Percentiles rank a stretch among this genome's conserved stretches.
Evolutionary conservation across 129 eudicot species (phyloP).

Genomic region (Ambrosia trifida): DNA sequence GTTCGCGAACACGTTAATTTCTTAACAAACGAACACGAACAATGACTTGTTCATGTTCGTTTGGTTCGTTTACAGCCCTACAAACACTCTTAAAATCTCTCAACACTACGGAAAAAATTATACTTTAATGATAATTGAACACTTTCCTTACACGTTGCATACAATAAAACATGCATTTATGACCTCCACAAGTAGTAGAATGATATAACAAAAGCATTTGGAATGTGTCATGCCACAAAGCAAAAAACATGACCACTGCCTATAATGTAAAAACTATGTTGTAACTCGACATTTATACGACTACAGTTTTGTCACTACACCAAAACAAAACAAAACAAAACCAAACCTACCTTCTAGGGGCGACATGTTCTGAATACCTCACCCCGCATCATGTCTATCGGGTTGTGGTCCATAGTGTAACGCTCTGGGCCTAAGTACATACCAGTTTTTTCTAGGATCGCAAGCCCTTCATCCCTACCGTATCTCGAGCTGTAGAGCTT

Average conservation of each 20-base stretch:
- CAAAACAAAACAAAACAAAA: conserved; percentile 13
- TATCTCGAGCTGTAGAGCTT: conserved; percentile 84
- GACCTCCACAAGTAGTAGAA: conserved; percentile 3
- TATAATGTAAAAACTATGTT: not conserved
- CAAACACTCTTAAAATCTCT: no score
- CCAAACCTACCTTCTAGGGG: conserved; percentile 31
- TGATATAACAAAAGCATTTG: not conserved
- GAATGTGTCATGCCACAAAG: conserved; percentile 22
- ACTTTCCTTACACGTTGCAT: not conserved
- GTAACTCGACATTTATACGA: conserved; percentile 24
- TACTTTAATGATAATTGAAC: not conserved
- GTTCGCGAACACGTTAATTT: no score
- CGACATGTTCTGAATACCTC: conserved; percentile 86
- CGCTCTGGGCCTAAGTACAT: conserved; percentile 91
- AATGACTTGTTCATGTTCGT: no score
- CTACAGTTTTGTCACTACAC: conserved; percentile 25
- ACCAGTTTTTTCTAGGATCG: conserved; percentile 85
- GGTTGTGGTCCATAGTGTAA: conserved; percentile 79
- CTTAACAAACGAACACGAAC: no score
- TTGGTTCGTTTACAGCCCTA: no score
- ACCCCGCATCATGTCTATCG: conserved; percentile 87
- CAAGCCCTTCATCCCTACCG: conserved; percentile 78
- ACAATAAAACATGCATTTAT: conserved; percentile 6
- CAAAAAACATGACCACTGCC: conserved; percentile 30
- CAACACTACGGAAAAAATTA: no score